These are phyloP conservation scores for Nitzschia putrida DNA, from an alignment of 108 stramenopile species.

Conservation along the genomic window DNA sequence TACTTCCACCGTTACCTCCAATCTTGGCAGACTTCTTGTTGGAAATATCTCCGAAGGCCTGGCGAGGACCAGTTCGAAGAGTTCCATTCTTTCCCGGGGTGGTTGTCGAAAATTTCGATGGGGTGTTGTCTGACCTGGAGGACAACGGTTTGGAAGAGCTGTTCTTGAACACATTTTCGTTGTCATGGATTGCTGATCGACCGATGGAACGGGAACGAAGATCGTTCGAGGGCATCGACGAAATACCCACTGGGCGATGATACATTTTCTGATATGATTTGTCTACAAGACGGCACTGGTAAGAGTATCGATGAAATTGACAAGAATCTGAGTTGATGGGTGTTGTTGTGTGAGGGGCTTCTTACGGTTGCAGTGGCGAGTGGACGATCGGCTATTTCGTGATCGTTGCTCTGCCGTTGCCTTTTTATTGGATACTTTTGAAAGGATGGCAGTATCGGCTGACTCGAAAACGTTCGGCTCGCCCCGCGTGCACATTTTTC, in stretches of 20 bases:
- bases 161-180: constrained; percentile 1
- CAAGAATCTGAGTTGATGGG: too few relatives aligned
- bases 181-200: not conserved
- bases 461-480: too few relatives aligned
- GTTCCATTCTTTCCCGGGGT: not conserved
- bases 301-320: too few relatives aligned
- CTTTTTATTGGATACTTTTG: too few relatives aligned
- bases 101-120: not conserved
- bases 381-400: too few relatives aligned
- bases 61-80: not conserved
- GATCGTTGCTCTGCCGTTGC: too few relatives aligned
- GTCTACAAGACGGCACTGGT: too few relatives aligned
- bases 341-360: too few relatives aligned
- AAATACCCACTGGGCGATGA: not conserved
- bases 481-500: too few relatives aligned
- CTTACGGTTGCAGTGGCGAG: too few relatives aligned
- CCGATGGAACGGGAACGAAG: not conserved
- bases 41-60: constrained; percentile 43
- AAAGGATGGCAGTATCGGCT: too few relatives aligned
- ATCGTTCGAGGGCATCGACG: not conserved
- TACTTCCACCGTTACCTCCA: not conserved
- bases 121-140: not conserved
- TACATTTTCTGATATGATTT: not conserved
- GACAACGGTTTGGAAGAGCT: not conserved
- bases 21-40: constrained; percentile 25